Evolutionary conservation across 2,329 filamentous ascomycete species (phyloP), one percentile per base, ranked within the genome.

Genomic region (Rhynchosporium agropyri): DNA sequence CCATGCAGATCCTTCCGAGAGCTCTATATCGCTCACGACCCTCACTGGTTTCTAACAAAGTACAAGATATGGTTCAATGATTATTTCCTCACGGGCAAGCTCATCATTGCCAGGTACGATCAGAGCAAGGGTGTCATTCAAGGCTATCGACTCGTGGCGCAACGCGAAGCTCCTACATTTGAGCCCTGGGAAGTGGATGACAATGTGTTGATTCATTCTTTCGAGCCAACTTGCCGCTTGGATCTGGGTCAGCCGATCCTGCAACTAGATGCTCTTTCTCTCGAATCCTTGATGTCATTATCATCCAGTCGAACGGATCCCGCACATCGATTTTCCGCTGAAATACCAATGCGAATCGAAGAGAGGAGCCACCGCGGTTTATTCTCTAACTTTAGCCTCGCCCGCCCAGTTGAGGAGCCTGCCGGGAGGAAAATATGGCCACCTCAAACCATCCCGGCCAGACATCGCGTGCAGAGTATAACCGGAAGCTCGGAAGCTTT

Each of bases 21-120:
- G 31, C 83, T 97, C 2, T 97, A 90, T 74, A 78, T 83, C 48
- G 82, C 87, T 26, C 90, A 95, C 73, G 84, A 95, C 67, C 88
- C 89, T 0, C 86, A 88, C 70, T 97, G 93, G 93, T 97, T 96
- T 71, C 80, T 97, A 0, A 82, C 90, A 0, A 86, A 84, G 58
- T 81, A 90, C 73, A 93, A 90, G 75, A 80, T 97, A 67, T 97
- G 93, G 93, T 94, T 97, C 72, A 84, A 86, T 63, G 91, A 97
- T 75, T 82, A 80, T 2, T 83, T 87, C 36, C 81, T 91, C 54
- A 88, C 84, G 1, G 93, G 93, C 0, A 89, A 89, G 73, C 76
- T 97, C 48, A 81, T 96, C 31, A 72, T 97, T 45, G 82, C 84
- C n/a, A 86, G 90, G 12, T 97, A 92, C 72, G 87, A 97, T 73